Conservation (phyloP, 208 protist species). For the Acanthamoeba triangularis region DNA sequence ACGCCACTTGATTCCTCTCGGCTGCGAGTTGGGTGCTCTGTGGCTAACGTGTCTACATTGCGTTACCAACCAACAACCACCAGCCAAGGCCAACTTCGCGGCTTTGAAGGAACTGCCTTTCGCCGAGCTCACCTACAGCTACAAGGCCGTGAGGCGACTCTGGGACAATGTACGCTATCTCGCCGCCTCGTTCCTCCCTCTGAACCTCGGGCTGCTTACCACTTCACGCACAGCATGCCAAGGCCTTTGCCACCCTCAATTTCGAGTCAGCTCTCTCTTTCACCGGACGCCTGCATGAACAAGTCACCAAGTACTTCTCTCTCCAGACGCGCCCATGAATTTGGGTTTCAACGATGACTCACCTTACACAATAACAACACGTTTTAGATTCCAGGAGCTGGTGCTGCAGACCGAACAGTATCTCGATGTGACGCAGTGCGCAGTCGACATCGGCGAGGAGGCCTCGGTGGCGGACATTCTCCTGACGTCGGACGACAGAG, state of each 20-base stretch:
- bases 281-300: not conserved
- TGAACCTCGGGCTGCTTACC: no score
- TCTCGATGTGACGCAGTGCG: conserved; percentile 34
- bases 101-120: not conserved
- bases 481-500: conserved; percentile 6
- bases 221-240: not conserved
- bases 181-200: not conserved
- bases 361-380: not conserved
- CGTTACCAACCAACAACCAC: not conserved
- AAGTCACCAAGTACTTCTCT: not conserved
- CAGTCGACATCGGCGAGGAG: not conserved
- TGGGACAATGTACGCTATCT: not conserved
- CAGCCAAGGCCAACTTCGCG: conserved; percentile 25
- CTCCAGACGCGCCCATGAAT: not conserved
- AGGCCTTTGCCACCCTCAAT: not conserved
- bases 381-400: not conserved
- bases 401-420: conserved; percentile 27
- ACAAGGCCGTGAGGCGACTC: not conserved
- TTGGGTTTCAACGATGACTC: not conserved
- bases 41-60: not conserved
- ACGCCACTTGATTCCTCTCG: no score
- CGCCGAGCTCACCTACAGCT: not conserved
- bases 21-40: not conserved
- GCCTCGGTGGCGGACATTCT: not conserved
- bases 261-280: not conserved